phyloP scores from a whole-genome alignment of 2,329 filamentous ascomycete genomes.

The Hymenoscyphus fructigenus region DNA sequence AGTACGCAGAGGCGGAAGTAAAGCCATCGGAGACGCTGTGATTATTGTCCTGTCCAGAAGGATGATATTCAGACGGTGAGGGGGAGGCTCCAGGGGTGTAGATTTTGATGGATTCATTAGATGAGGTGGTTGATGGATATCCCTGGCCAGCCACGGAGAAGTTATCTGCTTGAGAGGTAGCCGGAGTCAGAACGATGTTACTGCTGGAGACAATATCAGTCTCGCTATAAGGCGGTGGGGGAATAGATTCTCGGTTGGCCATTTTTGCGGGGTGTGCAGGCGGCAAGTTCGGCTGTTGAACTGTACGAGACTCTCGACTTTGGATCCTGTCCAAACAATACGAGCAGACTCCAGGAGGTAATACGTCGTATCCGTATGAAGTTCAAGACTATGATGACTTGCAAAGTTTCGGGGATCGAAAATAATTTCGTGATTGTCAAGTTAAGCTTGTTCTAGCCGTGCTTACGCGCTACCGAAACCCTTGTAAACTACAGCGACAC shows the following conservation, averaged over 20 bases:
- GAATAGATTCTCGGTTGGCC: constrained; percentile 26
- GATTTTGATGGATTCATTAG: constrained; percentile 25
- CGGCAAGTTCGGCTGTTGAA: neutral
- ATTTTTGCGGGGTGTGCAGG: neutral
- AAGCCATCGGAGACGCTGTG: constrained; percentile 19
- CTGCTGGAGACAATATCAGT: constrained; percentile 49
- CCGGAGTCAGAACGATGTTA: constrained; percentile 28
- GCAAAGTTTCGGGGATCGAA: constrained; percentile 1
- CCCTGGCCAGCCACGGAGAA: constrained; percentile 34
- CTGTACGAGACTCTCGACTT: no score
- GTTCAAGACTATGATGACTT: no score
- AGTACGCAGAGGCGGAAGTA: constrained; percentile 27
- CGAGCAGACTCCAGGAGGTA: neutral
- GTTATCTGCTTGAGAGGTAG: constrained; percentile 38
- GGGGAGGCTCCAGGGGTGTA: constrained; percentile 32
- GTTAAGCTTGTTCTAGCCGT: neutral
- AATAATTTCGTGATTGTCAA: neutral
- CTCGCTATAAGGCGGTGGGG: constrained; percentile 58
- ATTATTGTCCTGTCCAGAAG: constrained; percentile 17
- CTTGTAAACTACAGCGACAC: neutral
- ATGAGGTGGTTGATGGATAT: constrained; percentile 24
- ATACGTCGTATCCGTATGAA: neutral
- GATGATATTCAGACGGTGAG: constrained; percentile 24
- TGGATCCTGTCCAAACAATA: neutral
- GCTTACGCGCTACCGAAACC: neutral